Evolutionary conservation across 1,139 yeast genomes (phyloP).

Genomic region (Diutina pseudorugosa): DNA sequence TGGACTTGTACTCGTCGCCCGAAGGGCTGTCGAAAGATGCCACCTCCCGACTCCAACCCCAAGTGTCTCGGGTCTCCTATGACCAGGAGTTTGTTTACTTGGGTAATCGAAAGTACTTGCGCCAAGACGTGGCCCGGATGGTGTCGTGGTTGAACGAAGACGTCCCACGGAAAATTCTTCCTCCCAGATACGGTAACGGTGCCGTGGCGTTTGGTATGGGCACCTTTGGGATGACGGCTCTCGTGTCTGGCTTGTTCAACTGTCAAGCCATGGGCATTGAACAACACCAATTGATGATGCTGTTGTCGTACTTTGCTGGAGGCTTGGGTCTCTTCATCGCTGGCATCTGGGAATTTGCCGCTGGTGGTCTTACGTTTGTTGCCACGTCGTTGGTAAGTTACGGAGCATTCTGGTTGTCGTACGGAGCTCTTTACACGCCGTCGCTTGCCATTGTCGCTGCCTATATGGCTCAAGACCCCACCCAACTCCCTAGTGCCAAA

Average conservation of each 20-base stretch:
- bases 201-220: constrained; percentile 9
- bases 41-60: background rate
- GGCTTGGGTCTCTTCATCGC: background rate
- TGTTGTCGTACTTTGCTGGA: background rate
- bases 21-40: background rate
- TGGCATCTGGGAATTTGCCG: background rate
- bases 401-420: constrained; percentile 29
- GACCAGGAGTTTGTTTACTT: constrained; percentile 7
- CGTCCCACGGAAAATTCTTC: constrained; percentile 5
- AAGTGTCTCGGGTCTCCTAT: background rate
- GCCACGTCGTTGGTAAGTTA: constrained; percentile 24
- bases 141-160: constrained; percentile 8
- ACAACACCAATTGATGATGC: background rate
- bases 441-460: constrained; percentile 21
- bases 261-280: background rate
- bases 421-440: constrained; percentile 20
- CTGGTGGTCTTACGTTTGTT: constrained; percentile 20
- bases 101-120: constrained; percentile 7
- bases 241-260: constrained; percentile 8
- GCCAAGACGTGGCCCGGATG: constrained; percentile 9
- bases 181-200: constrained; percentile 7
- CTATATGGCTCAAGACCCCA: constrained; percentile 13
- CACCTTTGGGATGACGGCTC: constrained; percentile 8
- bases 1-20: background rate
- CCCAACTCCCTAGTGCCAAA: constrained; percentile 19